Evolutionary conservation across 352 stramenopile species (phyloP).

Genomic region (Globisporangium ultimum): DNA sequence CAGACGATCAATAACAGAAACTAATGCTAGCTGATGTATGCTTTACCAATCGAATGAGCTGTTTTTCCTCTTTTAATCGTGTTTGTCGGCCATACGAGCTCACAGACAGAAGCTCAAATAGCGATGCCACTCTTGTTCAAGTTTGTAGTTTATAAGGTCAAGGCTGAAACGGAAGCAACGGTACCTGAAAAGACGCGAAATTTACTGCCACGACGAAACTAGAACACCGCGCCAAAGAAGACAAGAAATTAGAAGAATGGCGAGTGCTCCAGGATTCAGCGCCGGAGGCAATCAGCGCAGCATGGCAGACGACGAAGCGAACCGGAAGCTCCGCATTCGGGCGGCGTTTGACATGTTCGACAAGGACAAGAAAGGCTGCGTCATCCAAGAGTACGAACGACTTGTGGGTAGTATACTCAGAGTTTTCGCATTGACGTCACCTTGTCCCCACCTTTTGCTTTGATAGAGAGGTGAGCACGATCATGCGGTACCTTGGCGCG

Average conservation of each 20-base stretch:
- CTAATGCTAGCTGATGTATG: no score
- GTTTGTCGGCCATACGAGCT: no score
- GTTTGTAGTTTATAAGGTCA: no score
- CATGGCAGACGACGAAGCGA: constrained; percentile 32
- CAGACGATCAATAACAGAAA: no score
- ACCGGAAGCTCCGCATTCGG: constrained; percentile 60
- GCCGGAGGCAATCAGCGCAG: constrained; percentile 28
- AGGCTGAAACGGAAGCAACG: no score
- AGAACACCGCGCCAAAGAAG: background rate
- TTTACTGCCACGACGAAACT: background rate
- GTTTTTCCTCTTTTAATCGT: no score
- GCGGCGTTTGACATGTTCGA: constrained; percentile 90
- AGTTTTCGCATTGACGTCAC: background rate
- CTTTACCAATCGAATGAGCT: no score
- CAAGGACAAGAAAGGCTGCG: constrained; percentile 88
- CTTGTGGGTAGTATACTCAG: background rate
- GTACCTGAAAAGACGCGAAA: background rate
- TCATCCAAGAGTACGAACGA: constrained; percentile 74
- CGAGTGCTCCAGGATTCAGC: background rate
- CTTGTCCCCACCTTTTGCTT: background rate
- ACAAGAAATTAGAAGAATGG: constrained; percentile 2
- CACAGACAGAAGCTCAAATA: no score
- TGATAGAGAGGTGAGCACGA: constrained; percentile 82
- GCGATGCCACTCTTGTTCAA: no score
- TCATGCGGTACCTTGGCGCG: constrained; percentile 89